Evolutionary conservation across 768 basidiomycete species (phyloP), one percentile per base, ranked within the genome.

Genomic region (Boletus rufocinnamomeus): DNA sequence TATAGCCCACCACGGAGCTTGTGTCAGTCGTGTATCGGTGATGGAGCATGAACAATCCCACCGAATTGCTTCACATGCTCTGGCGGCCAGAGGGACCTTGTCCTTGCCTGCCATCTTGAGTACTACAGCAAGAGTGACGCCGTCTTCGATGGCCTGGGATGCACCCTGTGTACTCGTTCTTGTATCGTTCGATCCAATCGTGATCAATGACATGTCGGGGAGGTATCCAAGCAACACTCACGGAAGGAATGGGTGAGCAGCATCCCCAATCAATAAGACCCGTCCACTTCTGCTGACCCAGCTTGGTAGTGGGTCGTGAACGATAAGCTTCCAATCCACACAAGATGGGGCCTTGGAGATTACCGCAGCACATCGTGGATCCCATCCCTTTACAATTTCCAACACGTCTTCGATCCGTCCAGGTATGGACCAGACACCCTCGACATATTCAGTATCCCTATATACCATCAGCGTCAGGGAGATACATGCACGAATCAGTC

Each of bases 71-170:
- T 71, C 69, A 27, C 52, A 60, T 60, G 54, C 32, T 45, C 56
- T 63, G 40, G 50, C 34, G 5, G 50, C 66, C 45, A 61, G 45
- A 19, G 21, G 23, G 21, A 52, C 25, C 14, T 45, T 28, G 25
- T 34, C 54, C 46, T 54, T 65, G 0, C 50, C 59, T 6, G 46
- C 57, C 30, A 60, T 47, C 21, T 45, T 21, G 13, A 79, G 61
- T 4, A 69, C 63, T 13, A 72, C 66, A 0, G 71, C 74, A 14
- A 79, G 60, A 2, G 75, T 71, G 0, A 73, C 73, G 2, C 68
- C 77, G 56, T 80, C 77, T 54, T 80, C 78, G 25, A 77, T 70
- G 1, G 76, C 77, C 50, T 78, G 75, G 1, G 78, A 73, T 5
- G 77, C 77, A 7, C 77, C 78, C 60, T 76, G 72, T 1, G 57